A percentile compares a stretch with the other conserved stretches of the same genome.
phyloP scores from a whole-genome alignment of 1,139 yeast genomes.

The Sugiyamaella paludigena region DNA sequence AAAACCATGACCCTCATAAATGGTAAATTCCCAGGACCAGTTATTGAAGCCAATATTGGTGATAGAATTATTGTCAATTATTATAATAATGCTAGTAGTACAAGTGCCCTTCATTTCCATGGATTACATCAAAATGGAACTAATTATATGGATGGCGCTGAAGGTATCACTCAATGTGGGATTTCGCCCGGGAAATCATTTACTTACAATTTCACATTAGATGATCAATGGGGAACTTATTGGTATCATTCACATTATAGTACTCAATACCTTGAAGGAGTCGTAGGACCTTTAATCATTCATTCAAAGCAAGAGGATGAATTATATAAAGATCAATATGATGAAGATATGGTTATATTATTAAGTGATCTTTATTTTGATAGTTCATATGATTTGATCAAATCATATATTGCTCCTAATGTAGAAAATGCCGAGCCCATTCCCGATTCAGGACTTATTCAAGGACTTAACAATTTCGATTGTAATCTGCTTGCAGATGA shows the following conservation, averaged over 20 bases:
- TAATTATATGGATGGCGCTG: conserved; percentile 76
- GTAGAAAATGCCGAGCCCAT: conserved; percentile 92
- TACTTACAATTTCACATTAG: conserved; percentile 68
- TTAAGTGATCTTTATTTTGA: conserved; percentile 76
- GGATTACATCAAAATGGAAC: conserved; percentile 71
- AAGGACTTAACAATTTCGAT: conserved; percentile 28
- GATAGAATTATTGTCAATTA: conserved; percentile 62
- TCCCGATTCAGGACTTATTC: conserved; percentile 54
- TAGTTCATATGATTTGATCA: conserved; percentile 47
- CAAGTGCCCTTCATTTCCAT: conserved; percentile 78
- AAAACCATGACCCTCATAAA: conserved; percentile 68
- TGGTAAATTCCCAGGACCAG: conserved; percentile 78
- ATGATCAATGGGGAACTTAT: conserved; percentile 70
- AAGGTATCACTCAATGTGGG: conserved; percentile 77
- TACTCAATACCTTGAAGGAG: conserved; percentile 79
- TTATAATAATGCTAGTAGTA: conserved; percentile 59
- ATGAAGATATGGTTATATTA: conserved; percentile 61
- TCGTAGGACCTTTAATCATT: conserved; percentile 70
- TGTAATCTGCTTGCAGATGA: conserved; percentile 43
- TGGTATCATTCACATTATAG: conserved; percentile 89
- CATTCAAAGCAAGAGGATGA: conserved; percentile 44
- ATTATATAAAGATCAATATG: conserved; percentile 50
- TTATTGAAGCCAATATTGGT: conserved; percentile 60
- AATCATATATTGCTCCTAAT: conserved; percentile 59
- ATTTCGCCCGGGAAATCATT: conserved; percentile 65